Base-by-base conservation (phyloP, 495 filamentous ascomycete genomes). In the Lophiotrema nucula region DNA sequence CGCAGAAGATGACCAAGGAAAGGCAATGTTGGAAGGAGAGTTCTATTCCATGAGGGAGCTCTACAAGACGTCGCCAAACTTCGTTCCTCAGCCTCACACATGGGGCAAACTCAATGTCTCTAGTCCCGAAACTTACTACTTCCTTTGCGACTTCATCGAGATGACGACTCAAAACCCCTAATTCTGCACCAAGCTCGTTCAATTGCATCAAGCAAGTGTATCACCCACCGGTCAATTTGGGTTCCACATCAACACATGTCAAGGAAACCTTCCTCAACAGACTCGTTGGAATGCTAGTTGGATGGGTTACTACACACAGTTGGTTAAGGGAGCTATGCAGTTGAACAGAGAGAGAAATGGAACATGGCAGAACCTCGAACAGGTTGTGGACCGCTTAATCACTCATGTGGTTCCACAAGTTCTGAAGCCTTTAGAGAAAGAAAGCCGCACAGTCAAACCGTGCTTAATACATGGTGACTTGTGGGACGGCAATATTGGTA, bases 401-500 rank as follows among this genome's bases (percentile, higher is more conserved):
- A 49, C 46, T 35, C 13, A 49, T 11, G 46, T 49, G 15, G 46
- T 49, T 11, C 46, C 46, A 6, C 15, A 49, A 22, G 5, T 49
- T 49, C 46, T 49, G 8, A 23, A 23, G 28, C 46, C 46, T 8
- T 19, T 49, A 23, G 46, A 49, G 24, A 13, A 12, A 25, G 24
- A 49, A 11, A 23, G 46, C 5, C 13, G 24, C 6, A 26, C 11
- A 12, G 46, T 52, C 5, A 52, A 52, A 42, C 48, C 48, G 12
- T 38, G 27, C 42, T 42, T 52, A 21, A 52, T 41, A 8, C 48
- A 52, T 21, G 48, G 48, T 15, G 48, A 52, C 31, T 22, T 52
- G 5, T 52, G 48, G 48, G 48, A 52, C 12, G 27, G 31, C n/a
- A 52, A 52, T 24, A 42, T 52, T 12, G 33, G 33, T 5, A 52